Conservation (phyloP, 805 yeast genomes). For the Yueomyces sinensis region DNA sequence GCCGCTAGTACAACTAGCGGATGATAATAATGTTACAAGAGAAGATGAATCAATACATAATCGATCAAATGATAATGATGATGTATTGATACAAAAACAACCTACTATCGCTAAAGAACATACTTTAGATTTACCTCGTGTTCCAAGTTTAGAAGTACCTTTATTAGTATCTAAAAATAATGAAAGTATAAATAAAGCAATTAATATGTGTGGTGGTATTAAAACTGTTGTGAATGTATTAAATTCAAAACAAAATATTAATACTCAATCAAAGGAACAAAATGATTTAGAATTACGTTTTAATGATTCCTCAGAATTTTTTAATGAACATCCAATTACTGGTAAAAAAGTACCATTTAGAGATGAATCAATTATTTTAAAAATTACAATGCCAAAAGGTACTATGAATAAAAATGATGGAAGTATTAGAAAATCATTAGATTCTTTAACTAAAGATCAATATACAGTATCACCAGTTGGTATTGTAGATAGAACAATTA, state of each 20-base stretch:
- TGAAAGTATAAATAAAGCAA: constrained; percentile 45
- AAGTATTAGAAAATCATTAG: constrained; percentile 31
- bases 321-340: constrained; percentile 48
- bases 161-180: constrained; percentile 35
- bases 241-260: constrained; percentile 17
- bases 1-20: not conserved
- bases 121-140: constrained; percentile 61
- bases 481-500: constrained; percentile 51
- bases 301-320: constrained; percentile 25
- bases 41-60: not conserved
- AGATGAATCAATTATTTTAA: constrained; percentile 45
- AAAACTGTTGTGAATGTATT: constrained; percentile 10
- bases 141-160: constrained; percentile 69
- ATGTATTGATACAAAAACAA: not conserved
- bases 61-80: not conserved
- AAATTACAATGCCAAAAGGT: constrained; percentile 46
- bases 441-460: constrained; percentile 23
- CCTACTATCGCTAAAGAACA: constrained; percentile 33
- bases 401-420: constrained; percentile 30
- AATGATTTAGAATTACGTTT: constrained; percentile 20
- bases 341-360: constrained; percentile 33
- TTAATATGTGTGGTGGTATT: constrained; percentile 58
- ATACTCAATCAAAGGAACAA: constrained; percentile 16
- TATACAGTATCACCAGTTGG: constrained; percentile 48
- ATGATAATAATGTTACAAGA: not conserved